phyloP scores from a whole-genome alignment of 495 filamentous ascomycete genomes.

The Jackrogersella minutella region DNA sequence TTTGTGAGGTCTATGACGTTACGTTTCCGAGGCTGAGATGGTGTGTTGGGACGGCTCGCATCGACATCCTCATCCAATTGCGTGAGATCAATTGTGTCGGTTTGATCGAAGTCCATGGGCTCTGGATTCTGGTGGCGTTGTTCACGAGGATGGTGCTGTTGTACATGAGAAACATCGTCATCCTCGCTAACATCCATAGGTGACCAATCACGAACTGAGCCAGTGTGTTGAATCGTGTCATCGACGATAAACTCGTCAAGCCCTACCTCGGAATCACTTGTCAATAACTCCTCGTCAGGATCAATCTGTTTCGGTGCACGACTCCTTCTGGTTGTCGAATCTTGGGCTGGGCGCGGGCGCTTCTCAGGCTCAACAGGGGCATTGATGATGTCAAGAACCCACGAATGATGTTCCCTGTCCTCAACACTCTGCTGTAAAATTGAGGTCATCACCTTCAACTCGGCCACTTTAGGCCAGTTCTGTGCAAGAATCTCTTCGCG shows the following conservation, averaged over 20 bases:
- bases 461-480: constrained; percentile 56
- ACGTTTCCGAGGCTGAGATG: constrained; percentile 12
- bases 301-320: constrained; percentile 28
- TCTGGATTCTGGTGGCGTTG: background rate
- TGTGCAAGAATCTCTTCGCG: constrained; percentile 58
- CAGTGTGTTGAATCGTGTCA: constrained; percentile 28
- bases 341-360: constrained; percentile 43
- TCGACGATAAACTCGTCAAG: constrained; percentile 54
- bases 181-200: constrained; percentile 31
- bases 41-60: constrained; percentile 5
- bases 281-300: constrained; percentile 55
- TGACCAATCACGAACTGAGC: background rate
- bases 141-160: background rate
- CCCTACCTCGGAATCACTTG: constrained; percentile 57
- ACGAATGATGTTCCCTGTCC: constrained; percentile 61
- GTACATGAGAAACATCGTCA: background rate
- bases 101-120: background rate
- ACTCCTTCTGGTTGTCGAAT: constrained; percentile 27
- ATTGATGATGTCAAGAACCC: constrained; percentile 63
- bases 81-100: constrained; percentile 12
- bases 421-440: constrained; percentile 69
- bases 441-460: constrained; percentile 61
- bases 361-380: constrained; percentile 60
- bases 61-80: background rate
- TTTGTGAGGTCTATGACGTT: constrained; percentile 33